A percentile compares a stretch with the other conserved stretches of the same genome.
These are phyloP conservation scores for Ceratopteris richardii DNA, from an alignment of 75 land plant genomes.

Conservation along the genomic window DNA sequence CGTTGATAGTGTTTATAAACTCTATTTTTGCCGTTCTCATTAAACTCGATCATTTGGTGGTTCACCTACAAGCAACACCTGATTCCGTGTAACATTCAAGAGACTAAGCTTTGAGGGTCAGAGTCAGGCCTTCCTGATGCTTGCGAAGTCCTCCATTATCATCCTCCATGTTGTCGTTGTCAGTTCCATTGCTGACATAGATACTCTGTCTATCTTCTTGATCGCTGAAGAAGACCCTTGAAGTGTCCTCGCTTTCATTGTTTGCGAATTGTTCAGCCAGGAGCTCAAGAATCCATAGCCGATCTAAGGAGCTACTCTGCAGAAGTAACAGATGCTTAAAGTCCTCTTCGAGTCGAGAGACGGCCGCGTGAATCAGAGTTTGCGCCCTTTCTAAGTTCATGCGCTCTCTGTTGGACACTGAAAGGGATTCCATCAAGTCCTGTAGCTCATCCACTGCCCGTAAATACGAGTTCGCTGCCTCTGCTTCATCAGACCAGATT, in stretches of 20 bases:
- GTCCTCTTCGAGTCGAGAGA: constrained; percentile 85
- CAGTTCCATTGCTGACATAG: constrained; percentile 4
- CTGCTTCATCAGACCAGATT: background rate
- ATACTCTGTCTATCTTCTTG: background rate
- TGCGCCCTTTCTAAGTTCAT: constrained; percentile 39
- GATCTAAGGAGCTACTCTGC: constrained; percentile 21
- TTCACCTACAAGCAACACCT: no score
- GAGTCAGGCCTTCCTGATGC: constrained; percentile 47
- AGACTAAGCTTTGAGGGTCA: no score
- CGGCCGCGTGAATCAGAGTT: constrained; percentile 54
- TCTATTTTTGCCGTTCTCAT: no score
- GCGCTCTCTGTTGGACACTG: constrained; percentile 5
- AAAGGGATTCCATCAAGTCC: constrained; percentile 25
- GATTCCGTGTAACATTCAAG: no score
- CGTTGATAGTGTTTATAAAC: no score
- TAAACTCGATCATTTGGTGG: no score
- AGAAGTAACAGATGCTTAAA: constrained; percentile 46
- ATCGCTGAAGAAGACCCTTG: constrained; percentile 3
- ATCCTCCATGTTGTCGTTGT: no score
- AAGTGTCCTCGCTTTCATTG: no score
- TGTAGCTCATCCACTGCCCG: constrained; percentile 24
- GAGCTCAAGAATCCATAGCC: constrained; percentile 17
- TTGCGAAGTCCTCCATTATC: no score
- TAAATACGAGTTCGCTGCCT: no score
- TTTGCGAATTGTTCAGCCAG: background rate